Evolutionary conservation across 169 alveolate genomes (phyloP), one percentile per base, ranked within the genome.

Genomic region (Cryptosporidium canis): DNA sequence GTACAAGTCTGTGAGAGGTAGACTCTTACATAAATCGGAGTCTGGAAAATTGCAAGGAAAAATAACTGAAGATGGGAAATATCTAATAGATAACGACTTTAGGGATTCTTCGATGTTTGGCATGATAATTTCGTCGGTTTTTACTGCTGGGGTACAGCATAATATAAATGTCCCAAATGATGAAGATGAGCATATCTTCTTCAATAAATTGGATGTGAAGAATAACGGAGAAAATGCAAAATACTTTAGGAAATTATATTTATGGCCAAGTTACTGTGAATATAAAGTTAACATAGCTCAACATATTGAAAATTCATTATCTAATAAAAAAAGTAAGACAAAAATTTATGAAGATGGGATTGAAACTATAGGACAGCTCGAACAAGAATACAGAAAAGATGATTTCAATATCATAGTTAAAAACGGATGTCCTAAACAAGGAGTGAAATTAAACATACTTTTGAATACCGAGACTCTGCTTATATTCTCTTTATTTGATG

Each of bases 231-330:
- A 37, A 21, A 77, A 77, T 77, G 45, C 41, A 35, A 67, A 70
- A 5, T 77, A 61, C 43, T 37, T 58, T 21, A 55, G 39, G 16
- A 58, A 63, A 29, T 43, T 77, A 7, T 58, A 77, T 45, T 31
- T 77, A 3, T 77, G 87, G 87, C 87, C 87, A 12, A 58, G 65
- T 39, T 77, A 77, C 24, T 77, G 87, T 77, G 87, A 77, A 31
- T 77, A 77, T 77, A 44, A 47, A n/a, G 6, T 47, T 18, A 47
- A 45, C 5, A 33, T 45, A 24, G 37, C 39, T 45, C 24, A 77
- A 21, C 0, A 12, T 18, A n/a, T 21, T 18, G 29, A 58, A 6
- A 37, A 77, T 55, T n/a, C 18, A 77, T 35, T 14, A 31, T 27
- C 33, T 31, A 31, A 61, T 33, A 35, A 61, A 61, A 61, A 16